phyloP scores from a whole-genome alignment of 2,329 filamentous ascomycete species.

The Hansfordia pulvinata region DNA sequence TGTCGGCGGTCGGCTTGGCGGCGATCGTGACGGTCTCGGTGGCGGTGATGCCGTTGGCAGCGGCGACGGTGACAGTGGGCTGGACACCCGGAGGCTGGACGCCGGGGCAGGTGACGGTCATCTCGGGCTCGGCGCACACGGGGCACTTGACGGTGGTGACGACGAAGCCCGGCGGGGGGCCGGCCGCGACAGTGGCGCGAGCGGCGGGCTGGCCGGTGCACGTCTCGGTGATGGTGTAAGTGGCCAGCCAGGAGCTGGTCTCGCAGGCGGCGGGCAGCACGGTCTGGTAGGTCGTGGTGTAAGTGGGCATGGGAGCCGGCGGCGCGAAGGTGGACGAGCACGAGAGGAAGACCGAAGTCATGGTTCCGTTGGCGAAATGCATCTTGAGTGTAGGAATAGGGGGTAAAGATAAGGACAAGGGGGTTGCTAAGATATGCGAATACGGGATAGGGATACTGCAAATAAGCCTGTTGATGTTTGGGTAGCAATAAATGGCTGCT shows the following conservation, averaged over 20 bases:
- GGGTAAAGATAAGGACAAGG: not conserved
- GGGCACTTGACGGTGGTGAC: constrained; percentile 21
- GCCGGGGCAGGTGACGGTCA: constrained; percentile 24
- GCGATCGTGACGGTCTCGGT: too few species aligned
- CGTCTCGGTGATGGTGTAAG: constrained; percentile 24
- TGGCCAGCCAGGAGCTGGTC: constrained; percentile 22
- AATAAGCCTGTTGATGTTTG: too few species aligned
- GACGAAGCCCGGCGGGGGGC: constrained; percentile 24
- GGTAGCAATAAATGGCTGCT: too few species aligned
- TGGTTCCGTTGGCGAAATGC: constrained; percentile 14
- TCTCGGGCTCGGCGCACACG: constrained; percentile 16
- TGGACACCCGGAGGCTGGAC: too few species aligned
- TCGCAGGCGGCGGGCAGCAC: constrained; percentile 21
- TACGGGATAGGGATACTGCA: too few species aligned
- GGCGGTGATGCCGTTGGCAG: too few species aligned
- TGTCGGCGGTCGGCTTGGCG: too few species aligned
- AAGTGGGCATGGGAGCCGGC: constrained; percentile 15
- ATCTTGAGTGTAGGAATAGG: constrained; percentile 8
- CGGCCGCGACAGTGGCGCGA: too few species aligned
- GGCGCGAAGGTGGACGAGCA: constrained; percentile 14
- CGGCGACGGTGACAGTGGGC: too few species aligned
- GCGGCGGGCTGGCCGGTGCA: constrained; percentile 16
- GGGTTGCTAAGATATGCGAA: constrained; percentile 2
- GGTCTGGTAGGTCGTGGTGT: constrained; percentile 24
- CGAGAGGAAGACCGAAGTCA: constrained; percentile 15